Percentiles rank a stretch among this genome's conserved stretches.
phyloP scores from a whole-genome alignment of 306 rosid species.

The Astragalus membranaceus region DNA sequence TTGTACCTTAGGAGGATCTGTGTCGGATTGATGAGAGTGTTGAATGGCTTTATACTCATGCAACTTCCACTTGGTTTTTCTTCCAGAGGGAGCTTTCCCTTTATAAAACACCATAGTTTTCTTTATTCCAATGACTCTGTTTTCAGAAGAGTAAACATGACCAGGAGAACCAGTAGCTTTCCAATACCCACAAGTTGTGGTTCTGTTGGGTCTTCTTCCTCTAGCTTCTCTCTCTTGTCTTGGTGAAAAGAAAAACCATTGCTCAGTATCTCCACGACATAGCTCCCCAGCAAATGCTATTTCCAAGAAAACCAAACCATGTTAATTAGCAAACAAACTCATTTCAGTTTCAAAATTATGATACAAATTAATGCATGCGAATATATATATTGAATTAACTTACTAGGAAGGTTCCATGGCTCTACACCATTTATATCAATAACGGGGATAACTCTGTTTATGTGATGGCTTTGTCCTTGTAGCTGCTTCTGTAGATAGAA shows the following conservation, averaged over 20 bases:
- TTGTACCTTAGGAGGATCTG: slow-evolving; percentile 39
- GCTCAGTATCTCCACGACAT: slow-evolving; percentile 66
- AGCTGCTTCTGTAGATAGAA: slow-evolving; percentile 65
- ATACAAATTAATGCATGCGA: no score
- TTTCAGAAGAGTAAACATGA: slow-evolving; percentile 58
- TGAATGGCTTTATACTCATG: slow-evolving; percentile 78
- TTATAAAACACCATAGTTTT: slow-evolving; percentile 80
- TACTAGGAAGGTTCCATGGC: slow-evolving; percentile 78
- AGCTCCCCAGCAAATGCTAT: slow-evolving; percentile 59
- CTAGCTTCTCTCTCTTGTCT: slow-evolving; percentile 69
- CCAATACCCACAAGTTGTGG: slow-evolving; percentile 78
- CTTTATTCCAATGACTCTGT: slow-evolving; percentile 57
- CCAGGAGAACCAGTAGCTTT: slow-evolving; percentile 85
- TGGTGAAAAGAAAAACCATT: slow-evolving; percentile 81
- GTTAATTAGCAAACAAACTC: no score
- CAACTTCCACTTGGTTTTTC: slow-evolving; percentile 90
- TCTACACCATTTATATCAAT: slow-evolving; percentile 52
- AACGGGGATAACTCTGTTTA: slow-evolving; percentile 46
- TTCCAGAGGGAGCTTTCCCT: slow-evolving; percentile 78
- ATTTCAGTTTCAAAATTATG: no score
- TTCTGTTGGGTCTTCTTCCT: slow-evolving; percentile 78
- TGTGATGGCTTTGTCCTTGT: slow-evolving; percentile 28
- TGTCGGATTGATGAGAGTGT: slow-evolving; percentile 1
- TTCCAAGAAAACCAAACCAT: not conserved
- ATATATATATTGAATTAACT: no score